phyloP scores from a whole-genome alignment of 306 rosid genomes.

The Erythrophleum fordii region DNA sequence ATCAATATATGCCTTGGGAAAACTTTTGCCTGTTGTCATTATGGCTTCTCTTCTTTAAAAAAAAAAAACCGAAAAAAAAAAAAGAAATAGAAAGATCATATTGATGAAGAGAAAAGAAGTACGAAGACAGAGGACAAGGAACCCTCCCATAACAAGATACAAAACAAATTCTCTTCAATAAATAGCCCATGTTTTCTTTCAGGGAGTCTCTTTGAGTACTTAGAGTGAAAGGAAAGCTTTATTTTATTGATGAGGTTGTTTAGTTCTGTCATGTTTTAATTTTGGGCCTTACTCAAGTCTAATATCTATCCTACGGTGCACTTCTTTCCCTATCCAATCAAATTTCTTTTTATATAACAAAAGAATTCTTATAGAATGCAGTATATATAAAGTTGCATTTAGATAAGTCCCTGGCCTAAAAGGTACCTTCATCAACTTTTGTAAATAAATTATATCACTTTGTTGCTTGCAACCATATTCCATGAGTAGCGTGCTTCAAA shows the following conservation, averaged over 20 bases:
- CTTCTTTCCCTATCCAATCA: neutral
- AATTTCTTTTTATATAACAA: neutral
- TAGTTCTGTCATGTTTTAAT: neutral
- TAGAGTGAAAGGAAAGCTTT: neutral
- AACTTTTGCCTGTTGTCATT: neutral
- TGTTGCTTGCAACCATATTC: neutral
- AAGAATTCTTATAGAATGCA: neutral
- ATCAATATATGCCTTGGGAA: neutral
- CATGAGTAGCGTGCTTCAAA: neutral
- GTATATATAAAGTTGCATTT: neutral
- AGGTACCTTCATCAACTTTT: neutral
- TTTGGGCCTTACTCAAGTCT: neutral
- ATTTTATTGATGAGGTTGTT: constrained; percentile 19
- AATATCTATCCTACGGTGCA: neutral
- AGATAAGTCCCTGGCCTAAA: neutral
- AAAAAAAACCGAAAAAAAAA: too few species aligned
- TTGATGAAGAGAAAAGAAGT: neutral
- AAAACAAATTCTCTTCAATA: neutral
- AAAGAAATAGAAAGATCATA: neutral
- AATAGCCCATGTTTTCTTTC: neutral
- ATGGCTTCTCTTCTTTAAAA: neutral
- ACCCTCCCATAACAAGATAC: neutral
- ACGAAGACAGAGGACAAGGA: neutral
- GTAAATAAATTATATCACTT: neutral
- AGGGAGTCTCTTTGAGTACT: neutral